These are phyloP conservation scores for Saccharomycopsis sp. DNA, from an alignment of 805 yeast genomes.

Conservation along the genomic window DNA sequence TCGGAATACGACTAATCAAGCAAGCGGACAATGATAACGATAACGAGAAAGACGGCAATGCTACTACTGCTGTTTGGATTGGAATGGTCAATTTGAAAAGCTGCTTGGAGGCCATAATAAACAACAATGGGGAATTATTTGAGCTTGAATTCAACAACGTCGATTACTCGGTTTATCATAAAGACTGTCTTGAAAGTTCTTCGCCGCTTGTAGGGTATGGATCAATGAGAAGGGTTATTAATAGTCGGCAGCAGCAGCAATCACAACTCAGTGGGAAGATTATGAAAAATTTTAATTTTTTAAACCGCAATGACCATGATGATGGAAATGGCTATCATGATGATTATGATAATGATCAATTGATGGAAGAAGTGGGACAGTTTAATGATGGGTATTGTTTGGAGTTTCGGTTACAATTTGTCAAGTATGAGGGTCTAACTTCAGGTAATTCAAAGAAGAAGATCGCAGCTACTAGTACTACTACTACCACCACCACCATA, in stretches of 20 bases:
- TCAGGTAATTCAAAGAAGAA: not conserved
- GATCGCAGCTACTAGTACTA: not conserved
- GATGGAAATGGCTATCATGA: not conserved
- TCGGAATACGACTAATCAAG: slow-evolving; percentile 4
- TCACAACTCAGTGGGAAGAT: slow-evolving; percentile 7
- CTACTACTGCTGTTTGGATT: not conserved
- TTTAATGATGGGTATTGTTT: slow-evolving; percentile 8
- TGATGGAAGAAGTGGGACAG: not conserved
- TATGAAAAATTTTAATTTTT: slow-evolving; percentile 9
- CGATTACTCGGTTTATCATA: slow-evolving; percentile 20
- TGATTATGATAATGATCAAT: not conserved
- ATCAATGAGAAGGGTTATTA: slow-evolving; percentile 8
- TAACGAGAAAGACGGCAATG: too few species aligned
- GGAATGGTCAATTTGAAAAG: slow-evolving; percentile 13
- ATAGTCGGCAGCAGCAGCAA: not conserved
- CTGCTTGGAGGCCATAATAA: slow-evolving; percentile 13
- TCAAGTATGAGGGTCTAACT: slow-evolving; percentile 5
- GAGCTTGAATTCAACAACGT: slow-evolving; percentile 5
- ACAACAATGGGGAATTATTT: slow-evolving; percentile 18
- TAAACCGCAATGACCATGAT: slow-evolving; percentile 1
- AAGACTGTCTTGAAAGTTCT: slow-evolving; percentile 13
- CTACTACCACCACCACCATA: not conserved
- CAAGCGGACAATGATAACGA: too few species aligned
- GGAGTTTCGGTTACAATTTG: slow-evolving; percentile 14
- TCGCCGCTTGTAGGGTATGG: slow-evolving; percentile 20